Conservation (phyloP, 129 eudicot species). For the Escallonia herrerae region DNA sequence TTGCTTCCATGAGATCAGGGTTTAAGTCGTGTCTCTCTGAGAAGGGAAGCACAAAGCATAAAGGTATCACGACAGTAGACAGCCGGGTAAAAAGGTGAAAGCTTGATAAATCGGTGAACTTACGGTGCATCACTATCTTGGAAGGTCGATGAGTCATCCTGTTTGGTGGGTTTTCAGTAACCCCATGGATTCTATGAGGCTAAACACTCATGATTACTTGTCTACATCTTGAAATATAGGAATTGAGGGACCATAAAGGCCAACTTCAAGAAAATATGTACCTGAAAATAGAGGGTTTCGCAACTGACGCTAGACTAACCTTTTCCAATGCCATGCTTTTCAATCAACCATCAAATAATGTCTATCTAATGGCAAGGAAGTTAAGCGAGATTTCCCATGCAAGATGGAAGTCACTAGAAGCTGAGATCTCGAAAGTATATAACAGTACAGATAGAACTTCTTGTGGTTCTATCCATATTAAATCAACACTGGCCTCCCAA, state of each 20-base stretch:
- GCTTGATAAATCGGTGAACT: conserved; percentile 15
- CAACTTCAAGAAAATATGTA: conserved; percentile 19
- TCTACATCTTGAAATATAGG: conserved; percentile 18
- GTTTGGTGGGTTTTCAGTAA: neutral
- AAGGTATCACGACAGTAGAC: too few relatives aligned
- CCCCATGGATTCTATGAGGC: conserved; percentile 28
- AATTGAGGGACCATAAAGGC: conserved; percentile 23
- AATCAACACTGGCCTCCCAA: neutral
- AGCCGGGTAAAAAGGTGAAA: conserved; percentile 9
- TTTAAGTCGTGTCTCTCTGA: too few relatives aligned
- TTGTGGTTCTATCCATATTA: conserved; percentile 3
- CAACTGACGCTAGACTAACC: conserved; percentile 28
- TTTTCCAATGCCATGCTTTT: conserved; percentile 33
- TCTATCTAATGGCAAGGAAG: conserved; percentile 14
- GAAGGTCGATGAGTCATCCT: conserved; percentile 8
- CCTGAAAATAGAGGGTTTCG: conserved; percentile 16
- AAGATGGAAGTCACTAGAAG: conserved; percentile 19
- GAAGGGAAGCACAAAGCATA: too few relatives aligned
- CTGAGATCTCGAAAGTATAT: neutral
- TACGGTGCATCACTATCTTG: conserved; percentile 6
- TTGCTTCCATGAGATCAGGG: too few relatives aligned
- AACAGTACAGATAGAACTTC: conserved; percentile 2
- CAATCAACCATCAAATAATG: conserved; percentile 15
- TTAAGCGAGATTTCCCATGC: conserved; percentile 5
- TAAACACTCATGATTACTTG: neutral